Evolutionary conservation across 495 filamentous ascomycete genomes (phyloP), one percentile per base, ranked within the genome.

Genomic region (Podospora anserina): DNA sequence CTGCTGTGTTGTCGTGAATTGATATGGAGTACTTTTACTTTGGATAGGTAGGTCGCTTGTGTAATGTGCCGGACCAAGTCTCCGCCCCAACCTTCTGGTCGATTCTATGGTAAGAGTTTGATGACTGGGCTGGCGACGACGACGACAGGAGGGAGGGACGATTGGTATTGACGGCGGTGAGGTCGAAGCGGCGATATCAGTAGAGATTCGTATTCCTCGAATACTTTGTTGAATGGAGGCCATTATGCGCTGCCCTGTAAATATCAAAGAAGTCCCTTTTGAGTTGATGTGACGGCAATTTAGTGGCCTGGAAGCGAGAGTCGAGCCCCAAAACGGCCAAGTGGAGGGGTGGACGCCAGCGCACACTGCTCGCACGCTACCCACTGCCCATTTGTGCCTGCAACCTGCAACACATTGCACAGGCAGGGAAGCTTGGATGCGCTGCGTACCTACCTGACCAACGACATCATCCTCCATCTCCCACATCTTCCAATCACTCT

Each of bases 391-490:
- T 23, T 66, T 55, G 60, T 60, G 55, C 20, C 61, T 70, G 61
- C 66, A 58, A 27, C 60, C 61, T 63, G 61, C 32, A 63, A 63
- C 61, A 63, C 61, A 66, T 57, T 60, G 56, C 64, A 66, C 61
- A 64, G 55, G 55, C 55, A 58, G 23, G 53, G 32, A 63, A 64
- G 64, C 64, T 66, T 66, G 64, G 64, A 61, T 53, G n/a, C 55
- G 0, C 23, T 53, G n/a, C 55, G n/a, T 58, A 20, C 23, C 55
- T 26, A 20, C 18, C 55, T 58, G 63, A 69, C 70, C 68, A 72
- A 72, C 72, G 71, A 75, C 72, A 75, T 72, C 70, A 75, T 71
- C 23, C 55, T 49, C 71, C 69, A 66, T 71, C 69, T 68, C 65
- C 63, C 65, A 69, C 61, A n/a, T 18, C 49, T 27, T 53, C 54